These are phyloP conservation scores for Westerdykella aurantiaca DNA, from an alignment of 2,329 filamentous ascomycete species.

Conservation along the genomic window DNA sequence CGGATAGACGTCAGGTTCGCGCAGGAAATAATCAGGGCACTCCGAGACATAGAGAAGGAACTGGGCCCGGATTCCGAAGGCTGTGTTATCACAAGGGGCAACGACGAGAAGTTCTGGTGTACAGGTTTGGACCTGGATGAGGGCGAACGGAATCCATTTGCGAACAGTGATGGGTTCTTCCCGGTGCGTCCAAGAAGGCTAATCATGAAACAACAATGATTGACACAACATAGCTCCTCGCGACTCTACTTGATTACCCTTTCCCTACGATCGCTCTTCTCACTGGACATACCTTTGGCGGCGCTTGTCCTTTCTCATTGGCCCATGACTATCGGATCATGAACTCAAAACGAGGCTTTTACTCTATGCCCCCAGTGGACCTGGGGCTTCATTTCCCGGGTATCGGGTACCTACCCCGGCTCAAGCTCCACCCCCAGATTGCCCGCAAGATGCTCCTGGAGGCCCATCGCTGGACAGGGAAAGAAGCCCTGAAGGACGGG, in stretches of 20 bases:
- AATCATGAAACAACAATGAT: not conserved
- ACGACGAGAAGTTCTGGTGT: constrained; percentile 49
- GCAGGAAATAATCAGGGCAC: constrained; percentile 50
- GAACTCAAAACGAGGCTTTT: constrained; percentile 29
- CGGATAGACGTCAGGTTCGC: constrained; percentile 47
- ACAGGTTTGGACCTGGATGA: constrained; percentile 48
- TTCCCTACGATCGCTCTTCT: constrained; percentile 46
- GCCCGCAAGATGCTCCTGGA: constrained; percentile 53
- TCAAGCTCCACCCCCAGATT: constrained; percentile 46
- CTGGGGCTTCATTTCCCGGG: constrained; percentile 53
- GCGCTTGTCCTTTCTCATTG: constrained; percentile 44
- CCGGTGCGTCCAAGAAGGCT: constrained; percentile 30
- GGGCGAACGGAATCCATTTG: constrained; percentile 46
- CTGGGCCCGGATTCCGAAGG: constrained; percentile 46
- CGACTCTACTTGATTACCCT: constrained; percentile 46
- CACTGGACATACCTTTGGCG: constrained; percentile 48
- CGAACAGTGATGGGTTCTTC: constrained; percentile 54
- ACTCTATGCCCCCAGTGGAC: constrained; percentile 47
- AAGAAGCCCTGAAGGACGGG: constrained; percentile 47
- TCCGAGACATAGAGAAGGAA: constrained; percentile 44
- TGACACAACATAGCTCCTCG: constrained; percentile 33
- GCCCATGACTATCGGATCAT: constrained; percentile 46
- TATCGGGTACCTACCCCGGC: constrained; percentile 48
- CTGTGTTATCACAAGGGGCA: constrained; percentile 50
- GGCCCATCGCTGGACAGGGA: constrained; percentile 51